Evolutionary conservation across 306 rosid species (phyloP), one percentile per base, ranked within the genome.

Genomic region (Dryas alaskensis): DNA sequence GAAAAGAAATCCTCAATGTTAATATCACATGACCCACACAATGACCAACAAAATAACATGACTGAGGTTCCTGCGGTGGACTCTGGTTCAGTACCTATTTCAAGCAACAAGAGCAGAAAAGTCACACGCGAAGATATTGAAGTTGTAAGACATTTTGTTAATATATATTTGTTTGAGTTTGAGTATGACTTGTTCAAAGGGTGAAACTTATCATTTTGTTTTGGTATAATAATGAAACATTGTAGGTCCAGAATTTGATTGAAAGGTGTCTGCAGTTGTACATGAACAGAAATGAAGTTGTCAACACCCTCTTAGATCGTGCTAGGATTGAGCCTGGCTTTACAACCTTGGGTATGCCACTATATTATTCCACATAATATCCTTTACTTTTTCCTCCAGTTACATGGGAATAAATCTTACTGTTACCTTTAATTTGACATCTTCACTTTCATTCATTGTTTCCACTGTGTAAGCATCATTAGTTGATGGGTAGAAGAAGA

Each of bases 181-280:
- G 58, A 67, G 53, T 44, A 7, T 47, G 39, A 14, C 10, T 58
- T 72, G 51, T 60, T 57, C 16, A 27, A 47, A 59, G 14, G n/a
- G 59, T 7, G 10, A n/a, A 44, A 60, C 67, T 43, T 43, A 53
- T 53, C 57, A 17, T 9, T 68, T 40, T 62, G 16, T 50, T 62
- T 39, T 40, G 12, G 55, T 53, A 17, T 7, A 50, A 53, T 53
- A 40, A 53, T 53, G 52, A 69, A 31, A 69, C 40, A 8, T 14
- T 40, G 51, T 43, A 76, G 80, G 70, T 65, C 69, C 68, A 76
- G 65, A 51, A 76, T 51, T 69, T 76, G 70, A 51, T 76, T 50
- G 80, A 76, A 44, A 69, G 70, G 52, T 76, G 75, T 76, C 9
- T 76, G 70, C 60, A 12, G 47, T 25, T 49, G 69, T 69, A 68